A percentile compares a stretch with the other conserved stretches of the same genome.
Conservation (phyloP, 306 rosid genomes). For the Herpetospermum pedunculosum region DNA sequence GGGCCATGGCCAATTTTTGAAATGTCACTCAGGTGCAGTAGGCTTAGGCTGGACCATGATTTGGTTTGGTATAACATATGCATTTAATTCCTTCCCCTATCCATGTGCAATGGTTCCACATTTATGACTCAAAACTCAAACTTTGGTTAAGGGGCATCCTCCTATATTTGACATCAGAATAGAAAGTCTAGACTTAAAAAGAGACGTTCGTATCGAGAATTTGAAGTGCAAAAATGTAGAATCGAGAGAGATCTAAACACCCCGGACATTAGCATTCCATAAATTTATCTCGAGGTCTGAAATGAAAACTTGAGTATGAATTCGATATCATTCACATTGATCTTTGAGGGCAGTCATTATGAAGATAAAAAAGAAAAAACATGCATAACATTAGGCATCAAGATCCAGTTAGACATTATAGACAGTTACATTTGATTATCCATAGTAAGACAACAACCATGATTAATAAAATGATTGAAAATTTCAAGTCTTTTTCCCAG, state of each 20-base stretch:
- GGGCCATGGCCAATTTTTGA: background rate
- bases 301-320: too few species aligned
- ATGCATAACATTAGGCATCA: background rate
- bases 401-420: background rate
- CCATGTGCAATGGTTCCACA: slow-evolving; percentile 3
- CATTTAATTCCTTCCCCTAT: background rate
- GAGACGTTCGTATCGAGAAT: background rate
- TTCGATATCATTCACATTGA: background rate
- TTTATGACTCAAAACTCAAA: background rate
- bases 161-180: background rate
- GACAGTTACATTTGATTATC: background rate
- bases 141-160: background rate
- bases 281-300: too few species aligned
- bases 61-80: background rate
- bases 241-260: background rate
- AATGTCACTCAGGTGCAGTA: background rate
- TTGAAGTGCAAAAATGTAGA: too few species aligned
- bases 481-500: background rate
- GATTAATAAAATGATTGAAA: background rate
- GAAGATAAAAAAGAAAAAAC: background rate
- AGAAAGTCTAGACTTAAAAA: background rate
- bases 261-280: too few species aligned
- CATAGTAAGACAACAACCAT: background rate
- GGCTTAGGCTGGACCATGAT: background rate
- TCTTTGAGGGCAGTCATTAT: background rate